These are phyloP conservation scores for Neonectria neomacrospora DNA, from an alignment of 2,329 filamentous ascomycete genomes.

Conservation along the genomic window DNA sequence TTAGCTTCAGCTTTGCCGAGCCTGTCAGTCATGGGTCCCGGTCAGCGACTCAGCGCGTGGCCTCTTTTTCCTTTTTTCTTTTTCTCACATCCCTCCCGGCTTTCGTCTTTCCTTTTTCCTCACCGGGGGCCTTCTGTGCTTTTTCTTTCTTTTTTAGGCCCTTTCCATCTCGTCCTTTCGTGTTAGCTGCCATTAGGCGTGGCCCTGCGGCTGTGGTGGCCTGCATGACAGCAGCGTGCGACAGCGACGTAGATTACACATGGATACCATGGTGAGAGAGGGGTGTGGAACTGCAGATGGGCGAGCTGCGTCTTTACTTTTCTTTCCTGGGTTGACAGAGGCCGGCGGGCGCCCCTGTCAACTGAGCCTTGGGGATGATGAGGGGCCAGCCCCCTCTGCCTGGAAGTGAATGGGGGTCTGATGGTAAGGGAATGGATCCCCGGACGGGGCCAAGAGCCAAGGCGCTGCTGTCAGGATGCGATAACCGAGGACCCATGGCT, in stretches of 20 bases:
- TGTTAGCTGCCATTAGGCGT: conserved; percentile 18
- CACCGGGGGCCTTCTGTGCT: conserved; percentile 4
- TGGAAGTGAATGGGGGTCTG: conserved; percentile 3
- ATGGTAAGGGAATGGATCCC: neutral
- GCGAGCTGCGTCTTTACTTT: conserved; percentile 16
- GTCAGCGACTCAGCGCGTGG: conserved; percentile 3
- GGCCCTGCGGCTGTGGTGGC: conserved; percentile 31
- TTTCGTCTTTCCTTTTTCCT: conserved; percentile 24
- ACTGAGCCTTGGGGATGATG: conserved; percentile 5
- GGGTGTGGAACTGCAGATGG: conserved; percentile 6
- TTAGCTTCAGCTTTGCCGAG: conserved; percentile 22
- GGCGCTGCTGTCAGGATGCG: conserved; percentile 25
- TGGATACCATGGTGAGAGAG: conserved; percentile 29
- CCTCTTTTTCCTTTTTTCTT: conserved; percentile 23
- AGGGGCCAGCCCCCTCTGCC: conserved; percentile 4
- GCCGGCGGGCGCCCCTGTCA: conserved; percentile 2
- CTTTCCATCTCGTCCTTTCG: conserved; percentile 7
- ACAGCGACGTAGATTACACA: conserved; percentile 31
- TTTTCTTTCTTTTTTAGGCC: conserved; percentile 24
- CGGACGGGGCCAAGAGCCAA: conserved; percentile 3
- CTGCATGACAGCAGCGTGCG: conserved; percentile 31
- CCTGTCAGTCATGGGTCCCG: conserved; percentile 25
- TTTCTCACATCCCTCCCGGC: conserved; percentile 23
- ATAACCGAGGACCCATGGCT: conserved; percentile 39
- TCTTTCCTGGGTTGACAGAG: neutral